Base-by-base conservation (phyloP, 495 filamentous ascomycete genomes). In the Hypoxylon fragiforme region DNA sequence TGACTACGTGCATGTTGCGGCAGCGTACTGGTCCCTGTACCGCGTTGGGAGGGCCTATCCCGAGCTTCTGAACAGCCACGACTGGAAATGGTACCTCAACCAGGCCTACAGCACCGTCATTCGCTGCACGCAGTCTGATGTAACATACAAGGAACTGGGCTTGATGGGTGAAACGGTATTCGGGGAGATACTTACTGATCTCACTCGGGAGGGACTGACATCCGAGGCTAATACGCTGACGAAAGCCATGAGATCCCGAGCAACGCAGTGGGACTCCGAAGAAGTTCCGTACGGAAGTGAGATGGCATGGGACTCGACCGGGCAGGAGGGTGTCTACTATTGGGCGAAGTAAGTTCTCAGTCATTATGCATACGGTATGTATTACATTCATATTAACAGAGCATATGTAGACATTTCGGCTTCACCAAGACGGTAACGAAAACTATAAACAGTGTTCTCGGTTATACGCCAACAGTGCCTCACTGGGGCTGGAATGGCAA, bases 401-500 rank as follows among this genome's bases (percentile, higher is more conserved):
- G 3, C 7, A 12, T 3, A 9, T 3, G 24, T n/a, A 69, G 69
- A 19, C 76, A 79, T 46, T 81, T 81, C 62, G 69, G 71, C 24
- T 62, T 72, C 57, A 63, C 56, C 6, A 38, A 49, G 13, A 77
- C 75, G 1, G 65, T 63, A 6, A 65, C 60, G 32, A 80, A 79
- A 39, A 75, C 79, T 0, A 65, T 82, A 35, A 68, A 78, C 50
- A 73, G 66, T 22, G 78, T 81, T 14, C 60, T 74, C 0, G 79
- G 75, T 3, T 81, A 74, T 58, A 77, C 70, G 66, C 79, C 79
- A 0, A 77, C 77, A 6, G 69, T 81, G 2, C 58, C 76, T 3
- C 77, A 80, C 54, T 82, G 79, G 79, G 79, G 73, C 19, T 82
- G 72, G 71, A 79, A 81, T 37, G 79, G 79, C 34, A 80, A 80